These are phyloP conservation scores for Phytophthora ohioensis DNA, from an alignment of 352 stramenopile species.

Conservation along the genomic window DNA sequence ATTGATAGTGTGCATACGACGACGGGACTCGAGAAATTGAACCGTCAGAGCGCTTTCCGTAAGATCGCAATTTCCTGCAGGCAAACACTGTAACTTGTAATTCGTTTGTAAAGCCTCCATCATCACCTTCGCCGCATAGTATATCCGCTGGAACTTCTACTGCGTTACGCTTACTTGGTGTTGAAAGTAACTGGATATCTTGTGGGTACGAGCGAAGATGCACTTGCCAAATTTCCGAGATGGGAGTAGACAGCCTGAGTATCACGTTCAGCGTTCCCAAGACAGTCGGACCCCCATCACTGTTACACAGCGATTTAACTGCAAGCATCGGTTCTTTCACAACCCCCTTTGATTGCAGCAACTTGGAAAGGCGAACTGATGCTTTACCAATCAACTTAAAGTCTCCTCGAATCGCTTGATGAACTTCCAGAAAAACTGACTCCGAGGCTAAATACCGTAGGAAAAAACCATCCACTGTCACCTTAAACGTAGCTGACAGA, in stretches of 20 bases:
- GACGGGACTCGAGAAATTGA: slow-evolving; percentile 56
- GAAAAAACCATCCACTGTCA: slow-evolving; percentile 94
- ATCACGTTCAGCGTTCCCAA: slow-evolving; percentile 86
- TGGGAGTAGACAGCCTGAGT: slow-evolving; percentile 86
- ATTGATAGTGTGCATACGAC: slow-evolving; percentile 92
- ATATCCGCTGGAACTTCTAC: slow-evolving; percentile 11
- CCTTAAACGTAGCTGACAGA: slow-evolving; percentile 92
- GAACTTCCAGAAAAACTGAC: slow-evolving; percentile 87
- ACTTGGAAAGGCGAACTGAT: slow-evolving; percentile 65
- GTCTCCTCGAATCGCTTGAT: slow-evolving; percentile 88
- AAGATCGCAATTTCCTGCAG: slow-evolving; percentile 63
- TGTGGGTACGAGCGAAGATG: slow-evolving; percentile 91
- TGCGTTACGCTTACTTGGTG: slow-evolving; percentile 12
- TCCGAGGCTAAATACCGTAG: slow-evolving; percentile 92
- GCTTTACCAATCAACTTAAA: slow-evolving; percentile 88
- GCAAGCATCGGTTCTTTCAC: slow-evolving; percentile 70
- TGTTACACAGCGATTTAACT: slow-evolving; percentile 48
- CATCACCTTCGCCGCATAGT: slow-evolving; percentile 29
- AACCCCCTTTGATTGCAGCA: slow-evolving; percentile 81
- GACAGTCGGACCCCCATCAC: slow-evolving; percentile 33
- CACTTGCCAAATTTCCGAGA: slow-evolving; percentile 92
- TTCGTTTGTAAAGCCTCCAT: slow-evolving; percentile 54
- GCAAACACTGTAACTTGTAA: slow-evolving; percentile 76
- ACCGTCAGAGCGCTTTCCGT: slow-evolving; percentile 47
- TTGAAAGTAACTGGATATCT: slow-evolving; percentile 71